Conservation (phyloP, 768 basidiomycete genomes). For the Rhodotorula taiwanensis region DNA sequence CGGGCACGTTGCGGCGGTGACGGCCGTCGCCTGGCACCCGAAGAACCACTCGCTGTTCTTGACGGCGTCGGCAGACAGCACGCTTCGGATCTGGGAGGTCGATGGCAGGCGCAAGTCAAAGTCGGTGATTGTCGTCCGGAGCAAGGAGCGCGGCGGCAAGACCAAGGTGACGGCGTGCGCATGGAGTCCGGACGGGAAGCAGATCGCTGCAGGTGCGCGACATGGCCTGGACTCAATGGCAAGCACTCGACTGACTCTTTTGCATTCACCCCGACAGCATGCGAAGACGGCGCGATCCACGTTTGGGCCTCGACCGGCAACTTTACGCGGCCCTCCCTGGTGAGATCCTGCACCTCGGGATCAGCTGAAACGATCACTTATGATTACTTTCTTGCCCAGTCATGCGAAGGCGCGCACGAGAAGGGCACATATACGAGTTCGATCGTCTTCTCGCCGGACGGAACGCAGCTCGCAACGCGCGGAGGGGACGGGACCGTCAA, state of each 20-base stretch:
- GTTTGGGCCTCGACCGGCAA: conserved; percentile 70
- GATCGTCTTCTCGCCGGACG: conserved; percentile 80
- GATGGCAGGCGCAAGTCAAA: conserved; percentile 91
- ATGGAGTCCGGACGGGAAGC: conserved; percentile 81
- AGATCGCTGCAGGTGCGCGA: conserved; percentile 57
- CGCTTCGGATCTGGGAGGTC: conserved; percentile 94
- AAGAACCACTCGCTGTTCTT: conserved; percentile 75
- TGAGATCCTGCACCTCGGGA: too few relatives aligned
- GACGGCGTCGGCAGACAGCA: conserved; percentile 90
- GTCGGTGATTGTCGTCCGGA: conserved; percentile 90
- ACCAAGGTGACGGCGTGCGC: conserved; percentile 82
- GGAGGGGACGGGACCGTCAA: conserved; percentile 95
- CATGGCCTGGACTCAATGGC: background rate
- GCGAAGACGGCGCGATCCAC: conserved; percentile 84
- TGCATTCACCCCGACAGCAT: conserved; percentile 45
- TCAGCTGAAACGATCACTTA: too few relatives aligned
- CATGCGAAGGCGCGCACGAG: conserved; percentile 72
- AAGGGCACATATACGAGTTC: conserved; percentile 84
- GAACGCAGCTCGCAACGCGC: conserved; percentile 72
- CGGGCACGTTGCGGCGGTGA: conserved; percentile 88
- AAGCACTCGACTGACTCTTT: background rate
- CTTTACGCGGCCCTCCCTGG: conserved; percentile 65
- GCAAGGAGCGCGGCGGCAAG: conserved; percentile 66
- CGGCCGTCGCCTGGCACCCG: conserved; percentile 88
- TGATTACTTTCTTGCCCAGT: conserved; percentile 44